Base-by-base conservation (phyloP, 164 flowering plant species). In the Vitis rotundifolia region DNA sequence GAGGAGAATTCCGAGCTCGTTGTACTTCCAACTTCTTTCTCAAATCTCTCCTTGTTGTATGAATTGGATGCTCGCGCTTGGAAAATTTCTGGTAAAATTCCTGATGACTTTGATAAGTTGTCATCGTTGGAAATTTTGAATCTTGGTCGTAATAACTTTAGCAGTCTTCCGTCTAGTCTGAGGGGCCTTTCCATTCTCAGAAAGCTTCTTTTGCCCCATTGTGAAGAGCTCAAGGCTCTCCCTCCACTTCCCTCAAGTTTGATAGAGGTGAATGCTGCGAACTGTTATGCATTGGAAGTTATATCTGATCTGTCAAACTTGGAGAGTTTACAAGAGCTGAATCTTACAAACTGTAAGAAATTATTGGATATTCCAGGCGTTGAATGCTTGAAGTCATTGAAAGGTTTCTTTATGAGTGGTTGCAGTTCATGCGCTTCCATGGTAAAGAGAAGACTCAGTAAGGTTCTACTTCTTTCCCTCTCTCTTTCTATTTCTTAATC, bases 191-290 rank as follows among this genome's bases (percentile, higher is more conserved):
- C 55, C 19, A 11, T 56, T n/a, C 78, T 78, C 13, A 71, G 69
- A 63, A 59, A 66, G 50, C 72, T 81, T 2, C 5, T 12, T 8
- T 66, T 81, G 31, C 47, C 76, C 11, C 64, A 76, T 28, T 78
- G 81, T 63, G 47, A 61, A 16, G 52, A 73, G 69, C 76, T 81
- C 4, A 75, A 49, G 31, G 56, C 31, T 63, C 67, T 81, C 37
- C 84, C 81, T 15, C 76, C 67, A 49, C 81, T 81, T 65, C 84
- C 84, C 13, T 78, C 79, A 52, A 66, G 77, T 44, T 76, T 78
- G 74, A 11, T 28, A 7, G 52, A 67, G 26, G 22, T 75, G 37
- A 65, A 71, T 76, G 68, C 63, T 18, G 66, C 72, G 19, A 55
- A 68, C 50, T 81, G 84, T 66, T 58, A 51, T 31, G 70, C 73